A percentile compares a stretch with the other conserved stretches of the same genome.
Conservation (phyloP, 2,329 filamentous ascomycete species). For the Fusarium sp. region DNA sequence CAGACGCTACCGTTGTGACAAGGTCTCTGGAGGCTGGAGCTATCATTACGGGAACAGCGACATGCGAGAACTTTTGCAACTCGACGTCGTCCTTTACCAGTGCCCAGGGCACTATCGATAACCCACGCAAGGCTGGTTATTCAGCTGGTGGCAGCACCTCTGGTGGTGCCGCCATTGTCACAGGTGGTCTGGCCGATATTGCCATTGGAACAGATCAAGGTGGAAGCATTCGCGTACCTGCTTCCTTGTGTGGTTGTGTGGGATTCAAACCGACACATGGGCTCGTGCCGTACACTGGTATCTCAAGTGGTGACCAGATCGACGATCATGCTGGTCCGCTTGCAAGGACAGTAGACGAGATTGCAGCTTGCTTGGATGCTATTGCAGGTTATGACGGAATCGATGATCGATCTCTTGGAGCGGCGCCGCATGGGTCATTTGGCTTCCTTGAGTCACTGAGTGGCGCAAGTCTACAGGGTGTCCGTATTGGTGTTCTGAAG, state of each 20-base stretch:
- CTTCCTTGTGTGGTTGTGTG: conserved; percentile 54
- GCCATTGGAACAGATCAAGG: conserved; percentile 62
- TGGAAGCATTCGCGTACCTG: conserved; percentile 59
- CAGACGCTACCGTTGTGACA: conserved; percentile 65
- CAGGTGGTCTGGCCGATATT: conserved; percentile 55
- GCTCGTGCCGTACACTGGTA: conserved; percentile 62
- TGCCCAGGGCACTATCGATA: conserved; percentile 59
- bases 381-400: conserved; percentile 62
- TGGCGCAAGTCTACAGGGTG: conserved; percentile 24
- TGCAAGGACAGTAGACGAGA: conserved; percentile 53
- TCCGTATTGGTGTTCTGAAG: conserved; percentile 56
- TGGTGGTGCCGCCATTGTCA: conserved; percentile 59
- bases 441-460: conserved; percentile 10
- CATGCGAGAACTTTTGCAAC: conserved; percentile 65
- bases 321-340: conserved; percentile 63
- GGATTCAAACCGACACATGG: conserved; percentile 64
- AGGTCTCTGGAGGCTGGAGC: conserved; percentile 62
- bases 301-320: conserved; percentile 59
- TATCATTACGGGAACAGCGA: conserved; percentile 60
- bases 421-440: conserved; percentile 46
- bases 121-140: conserved; percentile 58
- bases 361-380: conserved; percentile 56
- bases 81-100: conserved; percentile 60
- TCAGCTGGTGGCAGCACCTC: conserved; percentile 62
- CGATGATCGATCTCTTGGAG: conserved; percentile 57